Conservation (phyloP, 805 yeast genomes). For the Hanseniaspora lachancei region DNA sequence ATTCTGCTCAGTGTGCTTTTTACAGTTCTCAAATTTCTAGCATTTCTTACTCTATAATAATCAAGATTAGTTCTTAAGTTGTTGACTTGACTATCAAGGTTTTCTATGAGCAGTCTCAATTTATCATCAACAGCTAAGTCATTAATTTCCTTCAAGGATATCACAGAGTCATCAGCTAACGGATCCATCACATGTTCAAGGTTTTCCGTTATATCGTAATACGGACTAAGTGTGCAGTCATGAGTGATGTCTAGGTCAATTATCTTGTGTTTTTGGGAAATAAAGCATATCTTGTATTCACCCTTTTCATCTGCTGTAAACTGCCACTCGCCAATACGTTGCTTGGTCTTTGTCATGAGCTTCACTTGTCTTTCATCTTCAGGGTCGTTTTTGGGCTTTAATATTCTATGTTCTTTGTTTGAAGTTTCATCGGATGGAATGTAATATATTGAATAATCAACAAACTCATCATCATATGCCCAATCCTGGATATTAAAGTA, state of each 20-base stretch:
- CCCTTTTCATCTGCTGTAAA: constrained; percentile 55
- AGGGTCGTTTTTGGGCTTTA: not conserved
- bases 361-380: constrained; percentile 42
- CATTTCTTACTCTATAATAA: constrained; percentile 80
- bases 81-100: constrained; percentile 47
- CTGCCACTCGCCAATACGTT: constrained; percentile 69
- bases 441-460: constrained; percentile 26
- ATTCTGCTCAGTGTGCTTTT: constrained; percentile 51
- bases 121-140: constrained; percentile 16
- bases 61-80: constrained; percentile 48
- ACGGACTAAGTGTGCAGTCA: constrained; percentile 22
- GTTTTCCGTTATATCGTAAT: constrained; percentile 14
- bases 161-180: constrained; percentile 12
- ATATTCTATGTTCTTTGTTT: constrained; percentile 17
- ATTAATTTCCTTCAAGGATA: constrained; percentile 17
- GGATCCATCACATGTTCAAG: constrained; percentile 3
- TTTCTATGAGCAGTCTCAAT: constrained; percentile 21
- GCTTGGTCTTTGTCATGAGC: constrained; percentile 42
- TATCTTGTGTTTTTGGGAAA: constrained; percentile 68
- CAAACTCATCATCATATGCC: constrained; percentile 17
- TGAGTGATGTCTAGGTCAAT: constrained; percentile 64
- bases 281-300: constrained; percentile 79
- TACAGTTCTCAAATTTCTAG: constrained; percentile 74
- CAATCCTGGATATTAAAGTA: constrained; percentile 26
- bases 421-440: constrained; percentile 16